Conservation (phyloP, 2,329 filamentous ascomycete species). For the Fusarium dlaminii region DNA sequence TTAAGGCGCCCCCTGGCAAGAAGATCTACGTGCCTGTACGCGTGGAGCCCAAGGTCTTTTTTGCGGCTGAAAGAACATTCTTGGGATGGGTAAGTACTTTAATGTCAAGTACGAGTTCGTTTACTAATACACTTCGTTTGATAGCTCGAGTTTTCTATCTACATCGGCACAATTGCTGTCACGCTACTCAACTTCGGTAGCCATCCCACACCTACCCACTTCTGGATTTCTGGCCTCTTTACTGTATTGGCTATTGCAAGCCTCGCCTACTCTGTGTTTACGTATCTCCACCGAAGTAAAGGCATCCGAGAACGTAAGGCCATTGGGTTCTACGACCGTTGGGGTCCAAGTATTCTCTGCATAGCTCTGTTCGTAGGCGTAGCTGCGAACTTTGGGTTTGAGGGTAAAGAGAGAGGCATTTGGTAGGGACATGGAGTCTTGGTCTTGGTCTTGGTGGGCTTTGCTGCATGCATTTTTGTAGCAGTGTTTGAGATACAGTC, state of each 20-base stretch:
- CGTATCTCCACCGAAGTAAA: constrained; percentile 88
- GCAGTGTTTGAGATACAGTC: constrained; percentile 8
- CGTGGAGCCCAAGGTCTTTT: constrained; percentile 97
- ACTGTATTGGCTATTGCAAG: constrained; percentile 81
- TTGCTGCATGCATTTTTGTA: constrained; percentile 1
- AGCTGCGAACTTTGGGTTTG: constrained; percentile 80
- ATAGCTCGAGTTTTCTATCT: constrained; percentile 94
- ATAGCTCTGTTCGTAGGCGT: constrained; percentile 77
- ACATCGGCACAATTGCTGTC: constrained; percentile 87
- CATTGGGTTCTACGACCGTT: constrained; percentile 91
- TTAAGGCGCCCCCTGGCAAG: constrained; percentile 83
- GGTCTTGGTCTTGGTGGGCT: neutral
- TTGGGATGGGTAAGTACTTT: constrained; percentile 79
- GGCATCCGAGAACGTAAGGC: constrained; percentile 85
- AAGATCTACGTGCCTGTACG: constrained; percentile 95
- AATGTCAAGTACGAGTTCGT: neutral
- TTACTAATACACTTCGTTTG: constrained; percentile 16
- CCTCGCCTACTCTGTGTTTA: constrained; percentile 82
- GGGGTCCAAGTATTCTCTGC: constrained; percentile 84
- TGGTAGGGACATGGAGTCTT: constrained; percentile 52
- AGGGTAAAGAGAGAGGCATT: constrained; percentile 69
- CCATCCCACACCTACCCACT: constrained; percentile 65
- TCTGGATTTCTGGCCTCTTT: constrained; percentile 79
- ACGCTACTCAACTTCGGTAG: constrained; percentile 83
- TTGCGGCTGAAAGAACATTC: constrained; percentile 95